These are phyloP conservation scores for Nadsonia fulvescens DNA, from an alignment of 805 yeast species.

Conservation along the genomic window DNA sequence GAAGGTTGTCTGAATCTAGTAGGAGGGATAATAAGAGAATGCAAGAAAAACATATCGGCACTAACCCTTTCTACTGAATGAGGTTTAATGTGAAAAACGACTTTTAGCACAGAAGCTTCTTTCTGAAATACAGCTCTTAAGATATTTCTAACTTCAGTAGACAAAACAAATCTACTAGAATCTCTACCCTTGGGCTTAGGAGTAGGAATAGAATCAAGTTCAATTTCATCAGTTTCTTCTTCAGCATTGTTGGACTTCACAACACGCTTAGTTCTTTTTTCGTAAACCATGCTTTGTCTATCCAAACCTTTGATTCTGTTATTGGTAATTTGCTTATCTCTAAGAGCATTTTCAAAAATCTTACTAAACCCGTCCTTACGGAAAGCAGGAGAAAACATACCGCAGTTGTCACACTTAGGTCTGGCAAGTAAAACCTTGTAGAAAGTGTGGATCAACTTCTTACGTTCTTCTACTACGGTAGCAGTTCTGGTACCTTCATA, in stretches of 20 bases:
- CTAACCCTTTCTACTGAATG: slow-evolving; percentile 24
- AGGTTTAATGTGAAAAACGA: slow-evolving; percentile 73
- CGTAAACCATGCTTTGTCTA: slow-evolving; percentile 53
- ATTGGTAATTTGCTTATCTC: slow-evolving; percentile 56
- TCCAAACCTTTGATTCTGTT: slow-evolving; percentile 67
- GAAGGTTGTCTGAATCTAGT: slow-evolving; percentile 95
- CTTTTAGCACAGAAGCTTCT: slow-evolving; percentile 52
- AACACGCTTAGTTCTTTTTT: slow-evolving; percentile 14
- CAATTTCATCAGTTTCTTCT: slow-evolving; percentile 18
- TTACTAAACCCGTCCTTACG: slow-evolving; percentile 91
- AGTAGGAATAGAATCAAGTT: slow-evolving; percentile 19
- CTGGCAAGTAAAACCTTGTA: slow-evolving; percentile 56
- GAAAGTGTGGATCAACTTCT: slow-evolving; percentile 46
- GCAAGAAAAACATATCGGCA: slow-evolving; percentile 81
- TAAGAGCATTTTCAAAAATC: slow-evolving; percentile 73
- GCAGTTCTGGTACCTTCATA: slow-evolving; percentile 62
- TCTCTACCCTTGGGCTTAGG: slow-evolving; percentile 35
- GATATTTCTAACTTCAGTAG: slow-evolving; percentile 72
- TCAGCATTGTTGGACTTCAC: slow-evolving; percentile 12
- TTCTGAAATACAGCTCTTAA: slow-evolving; percentile 55
- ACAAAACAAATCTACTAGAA: slow-evolving; percentile 72
- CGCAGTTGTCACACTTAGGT: slow-evolving; percentile 89
- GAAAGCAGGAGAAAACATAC: slow-evolving; percentile 83
- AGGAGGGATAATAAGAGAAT: slow-evolving; percentile 82
- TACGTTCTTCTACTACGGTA: slow-evolving; percentile 75